Conservation (phyloP, 129 eudicot genomes). For the Heracleum sosnowskyi region DNA sequence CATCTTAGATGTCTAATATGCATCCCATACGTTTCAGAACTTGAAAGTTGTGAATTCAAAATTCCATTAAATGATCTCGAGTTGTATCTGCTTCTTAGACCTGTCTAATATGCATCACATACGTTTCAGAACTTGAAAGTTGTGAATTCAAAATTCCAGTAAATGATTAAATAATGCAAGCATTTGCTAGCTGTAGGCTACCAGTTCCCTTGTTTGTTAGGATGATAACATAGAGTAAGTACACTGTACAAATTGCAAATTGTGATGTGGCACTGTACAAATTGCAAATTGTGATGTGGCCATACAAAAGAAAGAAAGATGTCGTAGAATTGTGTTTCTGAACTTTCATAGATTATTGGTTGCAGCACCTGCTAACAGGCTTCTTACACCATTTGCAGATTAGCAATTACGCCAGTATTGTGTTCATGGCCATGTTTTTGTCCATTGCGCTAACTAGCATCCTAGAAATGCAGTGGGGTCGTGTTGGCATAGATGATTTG, state of each 20-base stretch:
- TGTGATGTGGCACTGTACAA: background rate
- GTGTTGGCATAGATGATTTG: conserved; percentile 21
- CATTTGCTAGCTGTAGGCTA: background rate
- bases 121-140: no score
- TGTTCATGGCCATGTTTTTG: conserved; percentile 22
- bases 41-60: no score
- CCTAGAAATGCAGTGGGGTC: conserved; percentile 28
- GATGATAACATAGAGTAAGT: background rate
- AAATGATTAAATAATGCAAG: no score
- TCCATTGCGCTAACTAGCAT: conserved; percentile 22
- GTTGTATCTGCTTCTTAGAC: background rate
- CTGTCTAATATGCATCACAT: background rate
- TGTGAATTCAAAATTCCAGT: background rate
- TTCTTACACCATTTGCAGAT: conserved; percentile 15
- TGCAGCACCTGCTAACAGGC: background rate
- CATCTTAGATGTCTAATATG: background rate
- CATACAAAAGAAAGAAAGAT: background rate
- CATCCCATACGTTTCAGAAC: background rate
- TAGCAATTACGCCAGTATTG: conserved; percentile 26
- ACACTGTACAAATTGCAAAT: background rate
- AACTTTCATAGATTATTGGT: background rate
- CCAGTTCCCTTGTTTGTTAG: background rate
- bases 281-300: background rate
- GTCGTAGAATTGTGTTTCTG: background rate
- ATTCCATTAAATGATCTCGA: no score